A percentile compares a stretch with the other conserved stretches of the same genome.
These are phyloP conservation scores for Protomyces macrosporus DNA, from an alignment of 1,139 yeast genomes.

Conservation along the genomic window DNA sequence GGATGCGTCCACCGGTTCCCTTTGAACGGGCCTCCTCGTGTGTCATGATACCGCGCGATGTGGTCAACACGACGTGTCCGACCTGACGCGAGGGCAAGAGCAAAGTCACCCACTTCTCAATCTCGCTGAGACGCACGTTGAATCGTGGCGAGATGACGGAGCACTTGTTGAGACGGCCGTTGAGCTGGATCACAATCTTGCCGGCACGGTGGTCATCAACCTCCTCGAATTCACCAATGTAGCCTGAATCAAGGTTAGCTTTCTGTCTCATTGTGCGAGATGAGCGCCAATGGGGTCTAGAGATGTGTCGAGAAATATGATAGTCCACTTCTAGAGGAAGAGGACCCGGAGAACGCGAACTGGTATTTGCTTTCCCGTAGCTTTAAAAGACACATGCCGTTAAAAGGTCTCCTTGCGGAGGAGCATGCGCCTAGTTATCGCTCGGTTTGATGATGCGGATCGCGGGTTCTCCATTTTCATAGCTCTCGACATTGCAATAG, in stretches of 20 bases:
- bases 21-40: slow-evolving; percentile 99
- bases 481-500: not conserved
- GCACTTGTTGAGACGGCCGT: slow-evolving; percentile 97
- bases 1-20: slow-evolving; percentile 97
- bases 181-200: slow-evolving; percentile 90
- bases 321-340: slow-evolving; percentile 25
- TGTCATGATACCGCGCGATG: slow-evolving; percentile 99
- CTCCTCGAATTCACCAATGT: slow-evolving; percentile 98
- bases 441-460: slow-evolving; percentile 6
- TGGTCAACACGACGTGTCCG: slow-evolving; percentile 93
- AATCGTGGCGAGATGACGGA: slow-evolving; percentile 98
- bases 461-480: not conserved
- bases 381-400: slow-evolving; percentile 27
- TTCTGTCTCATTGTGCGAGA: slow-evolving; percentile 9
- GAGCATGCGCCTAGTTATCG: slow-evolving; percentile 28
- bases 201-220: slow-evolving; percentile 99
- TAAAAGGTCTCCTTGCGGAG: slow-evolving; percentile 18
- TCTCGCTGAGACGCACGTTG: slow-evolving; percentile 86
- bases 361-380: slow-evolving; percentile 2
- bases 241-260: slow-evolving; percentile 47
- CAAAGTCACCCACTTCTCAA: slow-evolving; percentile 97
- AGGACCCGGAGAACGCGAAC: slow-evolving; percentile 27
- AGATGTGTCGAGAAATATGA: slow-evolving; percentile 27
- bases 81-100: slow-evolving; percentile 98
- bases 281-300: not conserved